Evolutionary conservation across 1,284 basidiomycete genomes (phyloP).

Genomic region (Laetiporus sulphureus): DNA sequence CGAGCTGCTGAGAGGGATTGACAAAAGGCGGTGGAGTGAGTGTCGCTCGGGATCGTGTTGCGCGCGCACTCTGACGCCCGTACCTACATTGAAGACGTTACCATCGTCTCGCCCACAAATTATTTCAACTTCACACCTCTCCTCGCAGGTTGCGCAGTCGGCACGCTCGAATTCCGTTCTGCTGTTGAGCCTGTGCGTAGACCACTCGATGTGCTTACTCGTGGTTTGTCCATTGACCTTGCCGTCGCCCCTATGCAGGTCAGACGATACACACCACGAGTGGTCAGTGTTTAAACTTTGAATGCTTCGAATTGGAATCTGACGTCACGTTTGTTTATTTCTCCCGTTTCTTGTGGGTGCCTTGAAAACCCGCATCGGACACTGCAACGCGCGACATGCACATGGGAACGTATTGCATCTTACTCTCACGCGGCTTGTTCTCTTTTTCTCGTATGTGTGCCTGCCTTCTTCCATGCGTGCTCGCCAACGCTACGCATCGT

Average conservation of each 20-base stretch:
- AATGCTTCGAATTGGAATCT: neutral
- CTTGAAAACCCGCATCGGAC: too few relatives aligned
- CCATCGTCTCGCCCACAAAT: constrained; percentile 65
- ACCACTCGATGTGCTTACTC: too few relatives aligned
- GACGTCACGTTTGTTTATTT: neutral
- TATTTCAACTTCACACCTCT: constrained; percentile 85
- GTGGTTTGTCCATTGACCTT: neutral
- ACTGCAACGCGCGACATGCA: too few relatives aligned
- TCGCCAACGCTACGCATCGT: too few relatives aligned
- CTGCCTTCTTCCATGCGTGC: too few relatives aligned
- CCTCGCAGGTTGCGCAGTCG: constrained; percentile 71
- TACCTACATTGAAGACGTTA: constrained; percentile 44
- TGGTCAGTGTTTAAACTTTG: constrained; percentile 31
- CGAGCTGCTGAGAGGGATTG: constrained; percentile 55
- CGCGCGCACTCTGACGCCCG: too few relatives aligned
- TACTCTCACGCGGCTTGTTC: too few relatives aligned
- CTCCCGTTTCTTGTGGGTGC: too few relatives aligned
- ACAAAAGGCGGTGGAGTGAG: constrained; percentile 64
- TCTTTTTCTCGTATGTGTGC: too few relatives aligned
- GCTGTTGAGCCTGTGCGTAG: constrained; percentile 72
- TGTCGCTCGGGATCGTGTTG: too few relatives aligned
- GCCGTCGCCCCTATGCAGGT: constrained; percentile 30
- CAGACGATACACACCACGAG: constrained; percentile 47
- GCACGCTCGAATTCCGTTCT: constrained; percentile 76
- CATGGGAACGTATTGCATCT: too few relatives aligned